These are phyloP conservation scores for Solanum corneliomulleri DNA, from an alignment of 257 asterid genomes.

Conservation along the genomic window DNA sequence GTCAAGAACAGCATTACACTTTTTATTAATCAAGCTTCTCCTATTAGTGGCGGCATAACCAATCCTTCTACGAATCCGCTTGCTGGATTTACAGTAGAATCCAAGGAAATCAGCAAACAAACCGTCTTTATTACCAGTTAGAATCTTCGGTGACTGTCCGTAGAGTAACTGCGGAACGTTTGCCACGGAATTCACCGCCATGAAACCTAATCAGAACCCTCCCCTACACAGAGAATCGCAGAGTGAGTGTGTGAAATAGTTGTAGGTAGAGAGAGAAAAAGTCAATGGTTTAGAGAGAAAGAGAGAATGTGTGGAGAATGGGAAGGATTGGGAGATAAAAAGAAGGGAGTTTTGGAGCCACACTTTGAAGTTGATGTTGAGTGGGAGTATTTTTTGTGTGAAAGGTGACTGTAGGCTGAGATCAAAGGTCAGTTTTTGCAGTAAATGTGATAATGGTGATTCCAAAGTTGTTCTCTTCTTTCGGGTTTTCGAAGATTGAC, in stretches of 20 bases:
- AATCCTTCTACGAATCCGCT: conserved; percentile 17
- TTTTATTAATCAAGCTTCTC: conserved; percentile 4
- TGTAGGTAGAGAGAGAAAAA: neutral
- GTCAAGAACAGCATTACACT: conserved; percentile 28
- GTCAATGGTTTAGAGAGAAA: neutral
- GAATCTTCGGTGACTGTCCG: conserved; percentile 12
- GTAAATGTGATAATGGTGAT: neutral
- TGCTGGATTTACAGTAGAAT: conserved; percentile 10
- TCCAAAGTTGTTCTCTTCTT: neutral
- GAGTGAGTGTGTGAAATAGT: neutral
- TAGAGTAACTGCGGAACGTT: conserved; percentile 24
- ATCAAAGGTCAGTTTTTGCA: neutral
- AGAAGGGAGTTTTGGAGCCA: conserved; percentile 7
- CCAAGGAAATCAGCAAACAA: conserved; percentile 29
- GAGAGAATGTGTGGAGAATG: conserved; percentile 16
- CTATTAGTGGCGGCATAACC: conserved; percentile 12
- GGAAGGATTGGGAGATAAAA: conserved; percentile 11
- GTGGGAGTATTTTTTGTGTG: neutral
- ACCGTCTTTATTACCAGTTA: neutral
- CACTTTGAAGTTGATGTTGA: neutral
- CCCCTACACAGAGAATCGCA: neutral
- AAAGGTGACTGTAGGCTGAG: neutral
- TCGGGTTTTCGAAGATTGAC: neutral
- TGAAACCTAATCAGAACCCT: neutral
- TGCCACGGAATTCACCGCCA: conserved; percentile 23